Evolutionary conservation across 257 asterid genomes (phyloP).

Genomic region (Dorcoceras hygrometricum): DNA sequence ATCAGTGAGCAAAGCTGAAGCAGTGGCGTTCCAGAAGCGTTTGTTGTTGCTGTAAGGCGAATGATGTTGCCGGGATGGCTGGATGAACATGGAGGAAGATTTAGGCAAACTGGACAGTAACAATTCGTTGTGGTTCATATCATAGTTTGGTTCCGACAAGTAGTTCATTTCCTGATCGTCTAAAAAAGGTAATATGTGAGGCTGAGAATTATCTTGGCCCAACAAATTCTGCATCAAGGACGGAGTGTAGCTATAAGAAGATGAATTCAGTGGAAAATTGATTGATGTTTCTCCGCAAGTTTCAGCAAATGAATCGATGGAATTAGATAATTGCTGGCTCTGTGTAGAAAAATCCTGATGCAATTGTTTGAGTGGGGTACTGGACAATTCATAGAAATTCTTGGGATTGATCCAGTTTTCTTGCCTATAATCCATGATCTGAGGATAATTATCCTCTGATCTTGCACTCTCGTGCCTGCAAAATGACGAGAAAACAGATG

Average conservation of each 20-base stretch:
- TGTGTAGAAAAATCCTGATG: not conserved
- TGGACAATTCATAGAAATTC: slow-evolving; percentile 32
- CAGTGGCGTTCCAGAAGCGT: slow-evolving; percentile 28
- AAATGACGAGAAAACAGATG: slow-evolving; percentile 38
- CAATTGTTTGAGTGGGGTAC: not conserved
- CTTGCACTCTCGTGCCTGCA: slow-evolving; percentile 50
- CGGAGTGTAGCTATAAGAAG: slow-evolving; percentile 34
- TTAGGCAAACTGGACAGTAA: slow-evolving; percentile 19
- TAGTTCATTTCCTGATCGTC: slow-evolving; percentile 26
- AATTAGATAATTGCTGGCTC: not conserved
- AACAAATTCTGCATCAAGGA: slow-evolving; percentile 43
- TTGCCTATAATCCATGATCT: slow-evolving; percentile 40
- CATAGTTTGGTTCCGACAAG: slow-evolving; percentile 20
- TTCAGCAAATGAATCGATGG: not conserved
- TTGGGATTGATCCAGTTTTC: slow-evolving; percentile 24
- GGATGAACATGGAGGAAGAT: slow-evolving; percentile 23
- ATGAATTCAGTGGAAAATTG: slow-evolving; percentile 23
- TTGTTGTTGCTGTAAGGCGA: slow-evolving; percentile 24
- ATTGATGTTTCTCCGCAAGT: not conserved
- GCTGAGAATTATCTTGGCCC: slow-evolving; percentile 35
- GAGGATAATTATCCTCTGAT: slow-evolving; percentile 42
- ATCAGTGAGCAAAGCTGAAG: slow-evolving; percentile 19
- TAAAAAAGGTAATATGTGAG: slow-evolving; percentile 24
- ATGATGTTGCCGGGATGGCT: slow-evolving; percentile 25
- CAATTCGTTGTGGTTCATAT: slow-evolving; percentile 28